These are phyloP conservation scores for Monoraphidium neglectum DNA, from an alignment of 139 green algal species.

Conservation along the genomic window DNA sequence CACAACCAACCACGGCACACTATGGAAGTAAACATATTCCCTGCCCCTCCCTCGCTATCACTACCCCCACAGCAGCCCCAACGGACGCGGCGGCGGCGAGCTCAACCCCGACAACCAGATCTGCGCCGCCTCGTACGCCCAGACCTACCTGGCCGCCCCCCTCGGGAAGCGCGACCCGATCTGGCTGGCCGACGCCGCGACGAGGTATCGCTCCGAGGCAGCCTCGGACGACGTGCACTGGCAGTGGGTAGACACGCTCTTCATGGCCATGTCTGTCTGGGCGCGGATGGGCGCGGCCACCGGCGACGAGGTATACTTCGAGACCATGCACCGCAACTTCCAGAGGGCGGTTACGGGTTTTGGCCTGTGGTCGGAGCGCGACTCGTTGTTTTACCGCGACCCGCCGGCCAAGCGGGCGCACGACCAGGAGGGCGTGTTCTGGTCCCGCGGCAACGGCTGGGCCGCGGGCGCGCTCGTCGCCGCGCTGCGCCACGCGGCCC, in stretches of 20 bases:
- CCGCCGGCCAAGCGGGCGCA: neutral
- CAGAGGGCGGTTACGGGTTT: neutral
- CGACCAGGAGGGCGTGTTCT: slow-evolving; percentile 11
- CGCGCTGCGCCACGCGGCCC: neutral
- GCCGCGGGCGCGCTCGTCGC: neutral
- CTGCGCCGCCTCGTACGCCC: no score
- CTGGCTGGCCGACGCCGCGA: no score
- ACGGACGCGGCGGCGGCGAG: no score
- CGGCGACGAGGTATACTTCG: slow-evolving; percentile 13
- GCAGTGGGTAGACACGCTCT: slow-evolving; percentile 8
- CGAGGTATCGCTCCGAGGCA: no score
- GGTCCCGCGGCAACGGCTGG: slow-evolving; percentile 6
- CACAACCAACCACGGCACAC: no score
- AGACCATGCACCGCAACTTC: neutral
- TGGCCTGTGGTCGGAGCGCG: neutral
- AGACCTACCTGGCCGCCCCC: no score
- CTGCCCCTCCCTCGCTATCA: no score
- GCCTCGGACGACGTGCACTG: no score
- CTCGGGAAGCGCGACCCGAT: no score
- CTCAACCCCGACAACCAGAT: no score
- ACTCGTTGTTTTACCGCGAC: slow-evolving; percentile 8
- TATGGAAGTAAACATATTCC: no score
- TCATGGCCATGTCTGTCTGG: slow-evolving; percentile 7
- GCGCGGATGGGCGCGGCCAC: slow-evolving; percentile 9
- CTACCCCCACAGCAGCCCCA: no score